These are phyloP conservation scores for Penicillium sp. DNA, from an alignment of 2,329 filamentous ascomycete species.

Conservation along the genomic window DNA sequence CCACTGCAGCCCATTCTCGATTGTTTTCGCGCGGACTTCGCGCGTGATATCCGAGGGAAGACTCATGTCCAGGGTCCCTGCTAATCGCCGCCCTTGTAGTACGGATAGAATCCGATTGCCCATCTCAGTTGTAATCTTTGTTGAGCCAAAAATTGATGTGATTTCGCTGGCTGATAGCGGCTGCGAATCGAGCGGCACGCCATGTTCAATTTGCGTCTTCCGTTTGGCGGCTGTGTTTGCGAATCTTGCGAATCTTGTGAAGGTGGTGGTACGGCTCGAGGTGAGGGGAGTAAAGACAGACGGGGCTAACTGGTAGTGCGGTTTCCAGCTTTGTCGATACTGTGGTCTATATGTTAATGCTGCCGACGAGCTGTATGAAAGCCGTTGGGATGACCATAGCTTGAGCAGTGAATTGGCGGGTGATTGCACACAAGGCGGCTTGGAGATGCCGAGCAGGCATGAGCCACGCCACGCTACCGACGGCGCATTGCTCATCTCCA, in stretches of 20 bases:
- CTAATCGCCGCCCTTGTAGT: slow-evolving; percentile 41
- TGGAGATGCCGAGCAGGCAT: slow-evolving; percentile 29
- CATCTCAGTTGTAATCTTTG: slow-evolving; percentile 24
- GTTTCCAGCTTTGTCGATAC: not conserved
- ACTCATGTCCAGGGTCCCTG: slow-evolving; percentile 44
- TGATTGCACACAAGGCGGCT: slow-evolving; percentile 13
- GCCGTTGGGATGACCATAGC: slow-evolving; percentile 1
- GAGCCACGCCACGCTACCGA: slow-evolving; percentile 39
- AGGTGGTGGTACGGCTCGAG: not conserved
- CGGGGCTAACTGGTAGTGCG: not conserved
- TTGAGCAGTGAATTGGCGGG: slow-evolving; percentile 8
- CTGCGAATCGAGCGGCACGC: slow-evolving; percentile 24
- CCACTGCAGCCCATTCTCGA: slow-evolving; percentile 38
- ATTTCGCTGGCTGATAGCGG: slow-evolving; percentile 32
- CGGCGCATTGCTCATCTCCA: slow-evolving; percentile 41
- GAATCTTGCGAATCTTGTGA: not conserved
- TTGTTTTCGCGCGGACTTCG: slow-evolving; percentile 27
- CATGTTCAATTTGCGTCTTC: slow-evolving; percentile 19
- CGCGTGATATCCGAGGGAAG: slow-evolving; percentile 37
- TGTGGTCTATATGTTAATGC: not conserved
- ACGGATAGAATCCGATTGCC: slow-evolving; percentile 37
- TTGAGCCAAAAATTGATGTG: slow-evolving; percentile 32
- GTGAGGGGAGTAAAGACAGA: not conserved
- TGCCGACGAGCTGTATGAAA: slow-evolving; percentile 6
- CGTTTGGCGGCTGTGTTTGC: slow-evolving; percentile 5